Evolutionary conservation across 352 stramenopile species (phyloP).

Genomic region (Pythium plurisporium): DNA sequence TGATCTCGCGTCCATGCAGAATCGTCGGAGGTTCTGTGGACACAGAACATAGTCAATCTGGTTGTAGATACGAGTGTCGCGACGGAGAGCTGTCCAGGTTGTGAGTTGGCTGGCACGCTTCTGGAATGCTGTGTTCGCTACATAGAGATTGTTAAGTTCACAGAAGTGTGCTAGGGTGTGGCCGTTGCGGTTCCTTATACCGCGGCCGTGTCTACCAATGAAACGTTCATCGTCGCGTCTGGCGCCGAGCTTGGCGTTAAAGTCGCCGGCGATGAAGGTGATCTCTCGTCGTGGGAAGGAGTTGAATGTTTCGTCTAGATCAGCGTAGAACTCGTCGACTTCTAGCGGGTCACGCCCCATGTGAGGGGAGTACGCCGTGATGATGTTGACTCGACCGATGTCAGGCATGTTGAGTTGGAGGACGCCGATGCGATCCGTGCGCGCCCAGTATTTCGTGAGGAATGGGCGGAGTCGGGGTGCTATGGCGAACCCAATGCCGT

Average conservation of each 20-base stretch:
- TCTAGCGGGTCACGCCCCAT: background rate
- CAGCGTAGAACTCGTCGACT: background rate
- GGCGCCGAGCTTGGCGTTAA: background rate
- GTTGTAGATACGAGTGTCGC: no score
- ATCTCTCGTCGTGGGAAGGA: background rate
- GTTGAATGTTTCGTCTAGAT: background rate
- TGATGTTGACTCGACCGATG: background rate
- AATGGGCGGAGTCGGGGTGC: background rate
- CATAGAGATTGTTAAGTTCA: background rate
- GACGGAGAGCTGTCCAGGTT: no score
- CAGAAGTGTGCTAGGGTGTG: slow-evolving; percentile 1
- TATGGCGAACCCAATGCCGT: background rate
- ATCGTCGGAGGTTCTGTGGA: background rate
- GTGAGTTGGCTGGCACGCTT: no score
- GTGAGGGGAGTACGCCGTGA: background rate
- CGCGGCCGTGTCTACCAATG: background rate
- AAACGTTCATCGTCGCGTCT: background rate
- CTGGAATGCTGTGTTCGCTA: no score
- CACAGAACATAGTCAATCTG: slow-evolving; percentile 5
- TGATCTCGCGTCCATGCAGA: background rate
- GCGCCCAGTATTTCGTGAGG: background rate
- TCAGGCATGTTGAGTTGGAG: background rate
- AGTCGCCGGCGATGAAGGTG: background rate
- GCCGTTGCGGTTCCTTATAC: background rate
- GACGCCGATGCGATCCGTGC: background rate